Evolutionary conservation across 2,329 filamentous ascomycete genomes (phyloP).

Genomic region (Aspergillus carbonarius): DNA sequence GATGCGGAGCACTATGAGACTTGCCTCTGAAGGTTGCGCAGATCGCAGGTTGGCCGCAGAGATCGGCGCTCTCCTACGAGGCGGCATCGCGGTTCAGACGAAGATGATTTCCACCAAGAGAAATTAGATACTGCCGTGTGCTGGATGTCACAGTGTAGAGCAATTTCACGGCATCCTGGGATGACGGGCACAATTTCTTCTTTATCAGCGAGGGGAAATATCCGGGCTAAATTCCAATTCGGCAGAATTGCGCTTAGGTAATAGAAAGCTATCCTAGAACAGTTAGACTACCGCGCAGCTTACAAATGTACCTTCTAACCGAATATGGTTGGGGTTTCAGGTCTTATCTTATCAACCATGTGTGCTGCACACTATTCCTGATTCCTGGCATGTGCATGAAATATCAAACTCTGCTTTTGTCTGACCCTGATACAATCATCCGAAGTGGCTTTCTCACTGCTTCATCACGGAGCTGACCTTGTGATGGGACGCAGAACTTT

Average conservation of each 20-base stretch:
- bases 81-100: conserved; percentile 32
- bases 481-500: conserved; percentile 5
- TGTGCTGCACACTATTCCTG: not conserved
- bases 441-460: not conserved
- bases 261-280: conserved; percentile 6
- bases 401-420: not conserved
- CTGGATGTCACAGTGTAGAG: not conserved
- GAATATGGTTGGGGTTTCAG: not conserved
- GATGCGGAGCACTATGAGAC: conserved; percentile 28
- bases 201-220: conserved; percentile 25
- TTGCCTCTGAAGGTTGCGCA: conserved; percentile 33
- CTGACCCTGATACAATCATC: not conserved
- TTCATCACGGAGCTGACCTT: not conserved
- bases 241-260: conserved; percentile 15
- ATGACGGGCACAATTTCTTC: conserved; percentile 23
- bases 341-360: not conserved
- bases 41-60: conserved; percentile 28
- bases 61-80: conserved; percentile 37
- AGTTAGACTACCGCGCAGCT: conserved; percentile 1
- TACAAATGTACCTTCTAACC: conserved; percentile 6
- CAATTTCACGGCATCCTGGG: conserved; percentile 13
- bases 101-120: not conserved
- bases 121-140: not conserved
- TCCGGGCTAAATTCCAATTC: conserved; percentile 21
- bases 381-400: not conserved